Evolutionary conservation across 2,329 filamentous ascomycete species (phyloP), one percentile per base, ranked within the genome.

Genomic region (Hymenoscyphus fraxineus): DNA sequence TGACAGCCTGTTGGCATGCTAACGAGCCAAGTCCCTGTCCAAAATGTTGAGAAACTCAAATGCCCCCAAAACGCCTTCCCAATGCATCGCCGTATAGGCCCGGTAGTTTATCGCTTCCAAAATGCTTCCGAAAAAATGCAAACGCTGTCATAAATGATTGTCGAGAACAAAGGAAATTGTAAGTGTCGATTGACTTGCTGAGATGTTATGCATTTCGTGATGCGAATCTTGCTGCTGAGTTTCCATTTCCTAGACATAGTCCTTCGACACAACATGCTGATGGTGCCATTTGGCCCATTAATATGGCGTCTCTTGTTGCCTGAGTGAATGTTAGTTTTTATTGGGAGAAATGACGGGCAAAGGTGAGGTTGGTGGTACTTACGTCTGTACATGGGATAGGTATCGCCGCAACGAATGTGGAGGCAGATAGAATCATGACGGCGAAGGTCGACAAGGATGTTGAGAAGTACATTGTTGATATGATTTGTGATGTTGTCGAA

Each of bases 221-320:
- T 40, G 39, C 39, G 57, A 61, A 63, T n/a, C 39, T 55, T 32
- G 31, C 67, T 58, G 69, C 40, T 63, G 70, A 22, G 66, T 67
- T 59, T 66, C 68, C n/a, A 69, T 65, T 59, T 70, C 71, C 59
- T 10, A 71, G 68, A 59, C 72, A 74, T 2, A 69, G 59, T 13
- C 72, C 72, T 54, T 73, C 73, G 31, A 55, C 68, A 58, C 72
- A 74, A 62, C 72, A 74, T 13, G 69, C 69, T 15, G 59, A 66
- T 3, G 70, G 65, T 40, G 69, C 68, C n/a, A 73, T 57, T 10
- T 70, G 55, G 3, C 72, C 72, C 6, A 54, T 64, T 40, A 74
- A 69, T 35, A 74, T 67, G 10, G 60, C 64, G 59, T 73, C 72
- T 66, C 68, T 62, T 60, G 60, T 68, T 58, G 60, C 64, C 60